Conservation (phyloP, 2,329 filamentous ascomycete genomes). For the Zarea fungicola region DNA sequence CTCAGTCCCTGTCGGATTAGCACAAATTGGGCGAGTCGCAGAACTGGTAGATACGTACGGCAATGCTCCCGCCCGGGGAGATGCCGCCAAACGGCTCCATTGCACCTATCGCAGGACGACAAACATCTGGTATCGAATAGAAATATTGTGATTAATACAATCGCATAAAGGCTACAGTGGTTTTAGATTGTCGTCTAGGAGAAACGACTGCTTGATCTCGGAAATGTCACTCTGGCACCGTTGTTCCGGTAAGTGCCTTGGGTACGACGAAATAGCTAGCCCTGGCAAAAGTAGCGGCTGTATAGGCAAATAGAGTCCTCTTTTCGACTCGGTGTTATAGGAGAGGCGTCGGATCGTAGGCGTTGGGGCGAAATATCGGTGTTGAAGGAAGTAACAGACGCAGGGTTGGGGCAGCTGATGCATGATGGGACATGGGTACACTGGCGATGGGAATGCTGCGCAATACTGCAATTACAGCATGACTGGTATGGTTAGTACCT, state of each 20-base stretch:
- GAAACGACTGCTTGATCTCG: neutral
- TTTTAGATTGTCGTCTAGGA: neutral
- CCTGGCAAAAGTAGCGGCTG: no score
- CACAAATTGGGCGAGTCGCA: neutral
- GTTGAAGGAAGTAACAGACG: neutral
- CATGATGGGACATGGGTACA: neutral
- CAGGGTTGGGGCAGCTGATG: slow-evolving; percentile 5
- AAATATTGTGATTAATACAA: slow-evolving; percentile 15
- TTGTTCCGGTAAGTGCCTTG: no score
- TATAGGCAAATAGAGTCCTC: no score
- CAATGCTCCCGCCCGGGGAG: slow-evolving; percentile 72
- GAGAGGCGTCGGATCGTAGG: neutral
- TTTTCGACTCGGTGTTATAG: neutral
- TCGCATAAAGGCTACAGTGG: slow-evolving; percentile 19
- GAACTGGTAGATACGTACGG: slow-evolving; percentile 45
- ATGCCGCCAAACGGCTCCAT: slow-evolving; percentile 72
- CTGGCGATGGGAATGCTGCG: slow-evolving; percentile 9
- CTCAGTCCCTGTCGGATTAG: neutral
- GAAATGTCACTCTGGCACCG: no score
- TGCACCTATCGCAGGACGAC: slow-evolving; percentile 35
- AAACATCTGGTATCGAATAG: slow-evolving; percentile 41
- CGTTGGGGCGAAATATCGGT: neutral
- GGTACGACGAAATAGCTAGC: no score
- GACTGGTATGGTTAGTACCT: neutral
- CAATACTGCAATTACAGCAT: slow-evolving; percentile 6